Base-by-base conservation (phyloP, 805 yeast species). In the Kuraishia molischiana region DNA sequence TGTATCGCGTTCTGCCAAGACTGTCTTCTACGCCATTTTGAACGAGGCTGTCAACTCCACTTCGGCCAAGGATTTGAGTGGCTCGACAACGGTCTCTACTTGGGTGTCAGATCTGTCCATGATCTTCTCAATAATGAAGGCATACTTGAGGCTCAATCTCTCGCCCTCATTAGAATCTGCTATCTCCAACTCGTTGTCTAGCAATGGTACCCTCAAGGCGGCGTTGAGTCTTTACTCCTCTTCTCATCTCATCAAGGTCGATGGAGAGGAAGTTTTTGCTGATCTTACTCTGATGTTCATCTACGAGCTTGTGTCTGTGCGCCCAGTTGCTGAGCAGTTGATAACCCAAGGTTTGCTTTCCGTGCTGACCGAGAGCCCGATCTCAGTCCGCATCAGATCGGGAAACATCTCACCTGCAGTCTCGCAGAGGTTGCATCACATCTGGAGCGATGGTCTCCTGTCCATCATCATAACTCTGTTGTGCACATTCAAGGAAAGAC, bases 361-460 rank as follows among this genome's bases (percentile, higher is more conserved):
- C 3, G 77, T 77, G 3, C 59, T 89, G 30, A 68, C 78, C 3
- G 95, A 86, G 48, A 79, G 92, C 39, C 79, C 87, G 4, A 66
- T 85, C 1, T 80, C 95, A 0, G 57, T 66, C 19, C 66, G 67
- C 2, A 74, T 89, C 30, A 85, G 80, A 51, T 62, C 67, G 4
- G 95, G 95, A 0, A 69, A 69, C 5, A 57, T 85, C 2, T 61
- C 66, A 11, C 69, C 83, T 2, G 66, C 65, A 29, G 50, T 58
- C 1, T 55, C 73, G 3, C 70, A 84, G 0, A 70, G 72, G 35
- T 58, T 83, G 41, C 90, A 87, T 53, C 68, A 72, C 37, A 62
- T 84, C n/a, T 89, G 97, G 97, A 71, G 77, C n/a, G 77, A 79
- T 49, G 95, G 95, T 1, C 58, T 89, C 14, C 62, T 89, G 22